Evolutionary conservation across 2,329 filamentous ascomycete species (phyloP).

Genomic region (Trichoderma sp.): DNA sequence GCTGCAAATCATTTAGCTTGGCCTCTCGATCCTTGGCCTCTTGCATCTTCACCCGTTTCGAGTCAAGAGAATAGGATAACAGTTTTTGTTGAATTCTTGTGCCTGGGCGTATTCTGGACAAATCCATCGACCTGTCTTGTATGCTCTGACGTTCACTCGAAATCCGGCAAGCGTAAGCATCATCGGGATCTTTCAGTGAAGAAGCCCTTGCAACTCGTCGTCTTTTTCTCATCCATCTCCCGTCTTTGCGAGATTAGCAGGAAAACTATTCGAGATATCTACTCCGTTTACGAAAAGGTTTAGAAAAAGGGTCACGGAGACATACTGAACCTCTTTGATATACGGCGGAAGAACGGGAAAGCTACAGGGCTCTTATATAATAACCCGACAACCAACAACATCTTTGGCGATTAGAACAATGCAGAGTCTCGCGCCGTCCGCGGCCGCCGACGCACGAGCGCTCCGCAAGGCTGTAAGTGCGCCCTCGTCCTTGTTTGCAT

Average conservation of each 20-base stretch:
- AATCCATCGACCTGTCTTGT: no score
- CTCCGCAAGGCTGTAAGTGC: constrained; percentile 44
- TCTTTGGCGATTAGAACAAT: constrained; percentile 7
- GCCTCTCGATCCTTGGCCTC: no score
- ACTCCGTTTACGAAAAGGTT: no score
- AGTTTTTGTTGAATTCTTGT: no score
- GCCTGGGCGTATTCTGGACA: no score
- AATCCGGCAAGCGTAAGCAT: no score
- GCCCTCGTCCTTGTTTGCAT: background rate
- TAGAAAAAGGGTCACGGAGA: background rate
- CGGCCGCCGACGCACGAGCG: constrained; percentile 43
- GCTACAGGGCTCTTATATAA: background rate
- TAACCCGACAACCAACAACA: background rate
- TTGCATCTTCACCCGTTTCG: no score
- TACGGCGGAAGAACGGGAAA: background rate
- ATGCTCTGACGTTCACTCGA: no score
- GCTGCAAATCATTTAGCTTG: no score
- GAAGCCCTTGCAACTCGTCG: background rate
- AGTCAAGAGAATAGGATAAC: no score
- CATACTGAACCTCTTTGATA: no score
- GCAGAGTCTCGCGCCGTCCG: constrained; percentile 33
- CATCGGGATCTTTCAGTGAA: background rate
- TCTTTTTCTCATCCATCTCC: background rate
- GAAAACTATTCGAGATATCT: background rate
- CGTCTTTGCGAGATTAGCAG: no score